Evolutionary conservation across 164 flowering plant genomes (phyloP).

Genomic region (Nymphaea colorata): DNA sequence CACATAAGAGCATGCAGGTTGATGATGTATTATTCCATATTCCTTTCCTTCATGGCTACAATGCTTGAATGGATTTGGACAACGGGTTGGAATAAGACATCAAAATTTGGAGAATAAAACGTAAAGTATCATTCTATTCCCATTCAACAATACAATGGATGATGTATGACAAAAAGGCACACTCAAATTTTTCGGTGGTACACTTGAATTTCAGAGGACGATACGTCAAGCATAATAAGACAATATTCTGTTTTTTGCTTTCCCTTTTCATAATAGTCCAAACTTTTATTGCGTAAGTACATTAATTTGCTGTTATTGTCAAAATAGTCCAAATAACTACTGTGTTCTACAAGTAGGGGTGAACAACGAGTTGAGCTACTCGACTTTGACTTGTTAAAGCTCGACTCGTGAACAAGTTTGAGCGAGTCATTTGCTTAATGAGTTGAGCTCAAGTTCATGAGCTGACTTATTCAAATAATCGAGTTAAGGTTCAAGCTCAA

Average conservation of each 20-base stretch:
- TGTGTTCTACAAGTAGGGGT: no score
- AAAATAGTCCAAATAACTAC: no score
- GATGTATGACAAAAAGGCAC: not conserved
- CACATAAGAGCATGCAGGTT: not conserved
- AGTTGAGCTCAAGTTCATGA: no score
- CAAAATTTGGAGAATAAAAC: not conserved
- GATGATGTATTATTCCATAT: not conserved
- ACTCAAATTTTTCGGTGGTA: no score
- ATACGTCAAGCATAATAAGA: not conserved
- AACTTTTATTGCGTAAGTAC: no score
- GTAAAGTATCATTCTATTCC: not conserved
- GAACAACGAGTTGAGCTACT: no score
- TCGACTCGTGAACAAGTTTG: no score
- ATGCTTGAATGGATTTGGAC: not conserved
- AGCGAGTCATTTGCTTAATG: no score
- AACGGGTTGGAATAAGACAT: not conserved
- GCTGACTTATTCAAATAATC: no score
- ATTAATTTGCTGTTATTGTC: no score
- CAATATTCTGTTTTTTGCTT: not conserved
- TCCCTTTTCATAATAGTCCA: not conserved
- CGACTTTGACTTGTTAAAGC: no score
- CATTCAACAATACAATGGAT: not conserved
- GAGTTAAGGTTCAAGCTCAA: no score
- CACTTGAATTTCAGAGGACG: not conserved
- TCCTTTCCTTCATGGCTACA: not conserved